These are phyloP conservation scores for Podaxis sp. DNA, from an alignment of 768 basidiomycete species.

Conservation along the genomic window DNA sequence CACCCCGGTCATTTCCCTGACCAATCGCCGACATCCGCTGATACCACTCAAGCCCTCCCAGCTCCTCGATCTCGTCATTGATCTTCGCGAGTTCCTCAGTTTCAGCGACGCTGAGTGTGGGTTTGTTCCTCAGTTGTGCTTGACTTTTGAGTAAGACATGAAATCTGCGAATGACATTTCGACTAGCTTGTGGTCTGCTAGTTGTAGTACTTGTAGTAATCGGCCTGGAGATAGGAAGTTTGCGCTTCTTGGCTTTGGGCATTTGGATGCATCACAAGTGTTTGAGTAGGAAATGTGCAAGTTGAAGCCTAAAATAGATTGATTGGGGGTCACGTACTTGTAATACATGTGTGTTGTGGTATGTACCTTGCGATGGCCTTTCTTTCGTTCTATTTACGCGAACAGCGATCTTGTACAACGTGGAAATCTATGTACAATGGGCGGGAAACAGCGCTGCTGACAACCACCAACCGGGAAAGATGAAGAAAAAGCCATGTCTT, in stretches of 20 bases:
- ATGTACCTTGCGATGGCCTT: neutral
- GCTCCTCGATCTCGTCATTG: conserved; percentile 52
- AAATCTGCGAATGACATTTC: conserved; percentile 73
- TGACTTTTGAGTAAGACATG: conserved; percentile 76
- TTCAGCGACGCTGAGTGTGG: conserved; percentile 17
- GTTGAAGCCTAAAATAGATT: neutral
- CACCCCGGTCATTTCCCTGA: conserved; percentile 77
- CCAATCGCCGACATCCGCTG: conserved; percentile 82
- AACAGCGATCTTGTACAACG: conserved; percentile 4
- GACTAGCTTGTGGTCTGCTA: conserved; percentile 55
- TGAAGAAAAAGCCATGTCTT: neutral
- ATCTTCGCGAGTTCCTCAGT: conserved; percentile 43
- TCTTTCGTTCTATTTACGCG: neutral
- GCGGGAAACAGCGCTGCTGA: neutral
- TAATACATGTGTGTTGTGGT: neutral
- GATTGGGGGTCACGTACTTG: neutral
- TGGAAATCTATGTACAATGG: conserved; percentile 1
- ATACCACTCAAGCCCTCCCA: conserved; percentile 81
- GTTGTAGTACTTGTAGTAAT: conserved; percentile 28
- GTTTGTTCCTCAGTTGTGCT: conserved; percentile 40
- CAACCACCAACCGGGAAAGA: neutral
- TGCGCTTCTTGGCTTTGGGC: conserved; percentile 34
- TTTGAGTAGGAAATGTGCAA: neutral
- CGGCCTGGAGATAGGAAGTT: conserved; percentile 26
- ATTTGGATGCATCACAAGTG: conserved; percentile 16